Conservation (phyloP, 2,329 filamentous ascomycete species). For the Penicillium polonicum region DNA sequence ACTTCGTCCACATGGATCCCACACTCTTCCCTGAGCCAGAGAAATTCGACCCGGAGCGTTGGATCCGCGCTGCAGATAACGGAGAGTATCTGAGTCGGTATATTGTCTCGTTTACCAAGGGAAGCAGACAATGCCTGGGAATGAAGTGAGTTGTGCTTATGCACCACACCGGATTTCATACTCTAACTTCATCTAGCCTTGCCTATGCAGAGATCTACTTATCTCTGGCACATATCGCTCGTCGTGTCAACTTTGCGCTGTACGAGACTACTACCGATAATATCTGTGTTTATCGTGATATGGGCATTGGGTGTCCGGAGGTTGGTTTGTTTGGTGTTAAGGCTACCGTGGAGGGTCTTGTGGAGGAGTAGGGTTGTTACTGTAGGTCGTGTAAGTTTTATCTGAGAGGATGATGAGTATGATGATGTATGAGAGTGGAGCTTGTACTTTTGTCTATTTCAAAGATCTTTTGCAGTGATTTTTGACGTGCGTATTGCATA, state of each 20-base stretch:
- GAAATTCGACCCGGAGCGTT: slow-evolving; percentile 23
- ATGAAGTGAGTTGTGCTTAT: slow-evolving; percentile 20
- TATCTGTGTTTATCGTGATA: slow-evolving; percentile 21
- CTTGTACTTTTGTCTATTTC: neutral
- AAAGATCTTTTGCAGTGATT: neutral
- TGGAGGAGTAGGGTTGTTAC: slow-evolving; percentile 13
- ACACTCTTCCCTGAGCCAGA: slow-evolving; percentile 20
- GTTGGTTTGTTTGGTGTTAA: slow-evolving; percentile 16
- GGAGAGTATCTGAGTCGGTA: slow-evolving; percentile 19
- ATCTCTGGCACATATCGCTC: slow-evolving; percentile 21
- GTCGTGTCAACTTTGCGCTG: slow-evolving; percentile 18
- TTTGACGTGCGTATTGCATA: neutral
- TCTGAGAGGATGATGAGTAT: neutral
- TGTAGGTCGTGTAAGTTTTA: neutral
- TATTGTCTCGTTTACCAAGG: slow-evolving; percentile 25
- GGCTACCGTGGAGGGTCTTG: slow-evolving; percentile 16
- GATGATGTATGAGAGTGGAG: neutral
- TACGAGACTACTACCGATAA: slow-evolving; percentile 20
- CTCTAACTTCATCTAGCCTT: slow-evolving; percentile 13
- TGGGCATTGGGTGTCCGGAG: slow-evolving; percentile 18
- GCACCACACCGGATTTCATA: neutral
- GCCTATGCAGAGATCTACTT: slow-evolving; percentile 26
- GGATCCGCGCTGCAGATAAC: slow-evolving; percentile 15
- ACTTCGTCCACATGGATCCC: slow-evolving; percentile 27
- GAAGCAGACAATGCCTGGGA: slow-evolving; percentile 24